Conservation (phyloP, 805 yeast species). For the Saturnispora gosingensis region DNA sequence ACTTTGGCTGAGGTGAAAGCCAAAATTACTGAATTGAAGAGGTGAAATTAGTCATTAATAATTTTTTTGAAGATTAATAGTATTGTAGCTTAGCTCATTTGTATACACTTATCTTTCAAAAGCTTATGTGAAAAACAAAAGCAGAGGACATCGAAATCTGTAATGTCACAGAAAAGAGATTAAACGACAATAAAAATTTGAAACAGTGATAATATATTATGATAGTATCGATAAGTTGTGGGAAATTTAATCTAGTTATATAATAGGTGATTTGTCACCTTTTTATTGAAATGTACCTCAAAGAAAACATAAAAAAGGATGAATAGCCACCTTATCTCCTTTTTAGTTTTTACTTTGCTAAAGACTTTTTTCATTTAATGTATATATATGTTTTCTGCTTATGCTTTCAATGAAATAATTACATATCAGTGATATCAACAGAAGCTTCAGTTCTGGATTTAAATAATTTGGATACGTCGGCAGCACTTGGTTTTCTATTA, state of each 20-base stretch:
- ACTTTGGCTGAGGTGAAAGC: constrained; percentile 5
- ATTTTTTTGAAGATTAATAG: too few relatives aligned
- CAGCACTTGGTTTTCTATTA: background rate
- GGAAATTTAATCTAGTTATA: background rate
- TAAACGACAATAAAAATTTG: too few relatives aligned
- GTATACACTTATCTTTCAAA: too few relatives aligned
- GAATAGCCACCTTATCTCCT: background rate
- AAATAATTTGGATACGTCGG: constrained; percentile 4
- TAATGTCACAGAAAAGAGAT: too few relatives aligned
- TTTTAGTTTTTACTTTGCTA: background rate
- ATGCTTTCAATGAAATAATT: background rate
- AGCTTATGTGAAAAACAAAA: too few relatives aligned
- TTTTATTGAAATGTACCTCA: background rate
- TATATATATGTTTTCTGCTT: background rate
- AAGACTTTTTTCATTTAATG: too few relatives aligned
- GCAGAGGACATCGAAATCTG: too few relatives aligned
- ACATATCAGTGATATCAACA: constrained; percentile 6
- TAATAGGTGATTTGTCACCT: background rate
- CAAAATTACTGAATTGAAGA: constrained; percentile 2
- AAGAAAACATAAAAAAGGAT: background rate
- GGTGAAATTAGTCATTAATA: background rate
- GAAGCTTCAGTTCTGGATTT: constrained; percentile 1
- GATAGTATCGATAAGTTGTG: background rate
- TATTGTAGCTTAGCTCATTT: too few relatives aligned
- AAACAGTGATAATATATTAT: background rate